Evolutionary conservation across 129 eudicot genomes (phyloP).

Genomic region (Erigeron canadensis): DNA sequence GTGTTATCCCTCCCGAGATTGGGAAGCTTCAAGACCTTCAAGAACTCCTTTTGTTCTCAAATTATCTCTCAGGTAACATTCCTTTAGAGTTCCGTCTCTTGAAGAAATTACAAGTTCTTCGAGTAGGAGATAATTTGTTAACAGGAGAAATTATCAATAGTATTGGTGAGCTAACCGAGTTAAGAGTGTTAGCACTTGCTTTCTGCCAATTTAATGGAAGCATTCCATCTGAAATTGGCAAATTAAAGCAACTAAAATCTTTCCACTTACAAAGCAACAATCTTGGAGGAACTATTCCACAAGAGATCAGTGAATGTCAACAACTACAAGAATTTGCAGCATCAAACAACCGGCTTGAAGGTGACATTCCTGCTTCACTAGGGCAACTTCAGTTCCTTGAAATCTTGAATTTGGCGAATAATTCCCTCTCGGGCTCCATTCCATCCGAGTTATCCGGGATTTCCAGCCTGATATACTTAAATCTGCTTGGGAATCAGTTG

Average conservation of each 20-base stretch:
- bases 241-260: conserved; percentile 54
- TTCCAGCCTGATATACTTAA: conserved; percentile 62
- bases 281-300: conserved; percentile 57
- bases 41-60: conserved; percentile 66
- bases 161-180: conserved; percentile 65
- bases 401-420: conserved; percentile 81
- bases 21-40: conserved; percentile 65
- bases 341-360: conserved; percentile 74
- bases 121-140: conserved; percentile 72
- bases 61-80: conserved; percentile 58
- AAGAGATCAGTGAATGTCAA: conserved; percentile 58
- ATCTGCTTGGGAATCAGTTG: conserved; percentile 65
- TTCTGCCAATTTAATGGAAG: conserved; percentile 78
- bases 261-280: conserved; percentile 75
- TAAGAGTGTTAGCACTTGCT: conserved; percentile 66
- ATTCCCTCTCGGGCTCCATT: conserved; percentile 68
- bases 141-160: conserved; percentile 45
- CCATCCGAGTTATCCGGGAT: conserved; percentile 50
- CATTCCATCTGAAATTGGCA: conserved; percentile 72
- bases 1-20: conserved; percentile 67
- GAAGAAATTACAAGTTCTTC: conserved; percentile 65
- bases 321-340: conserved; percentile 77
- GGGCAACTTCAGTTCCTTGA: conserved; percentile 55
- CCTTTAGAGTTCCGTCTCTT: conserved; percentile 63
- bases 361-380: conserved; percentile 68